Evolutionary conservation across 2,329 filamentous ascomycete species (phyloP), one percentile per base, ranked within the genome.

Genomic region (Dothidotthia symphoricarpi): DNA sequence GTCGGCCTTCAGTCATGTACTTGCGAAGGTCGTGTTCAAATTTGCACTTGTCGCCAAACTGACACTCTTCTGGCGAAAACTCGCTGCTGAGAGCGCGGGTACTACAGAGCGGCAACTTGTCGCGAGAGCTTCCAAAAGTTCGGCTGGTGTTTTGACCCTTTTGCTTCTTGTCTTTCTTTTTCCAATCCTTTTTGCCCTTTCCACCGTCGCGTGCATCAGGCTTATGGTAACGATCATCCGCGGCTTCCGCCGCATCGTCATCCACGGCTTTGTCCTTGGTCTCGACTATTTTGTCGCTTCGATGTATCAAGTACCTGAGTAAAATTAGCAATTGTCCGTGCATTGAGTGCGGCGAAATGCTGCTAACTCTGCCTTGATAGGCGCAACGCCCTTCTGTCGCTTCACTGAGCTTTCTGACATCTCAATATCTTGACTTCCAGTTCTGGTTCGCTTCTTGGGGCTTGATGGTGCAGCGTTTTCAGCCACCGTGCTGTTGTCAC

Each of bases 111-210:
- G 80, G 80, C 38, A 90, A 75, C 19, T 79, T 78, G 61, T 97
- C 91, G 44, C 81, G 78, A 28, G 88, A 93, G 47, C 75, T 81
- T 34, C 89, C 89, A 63, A 93, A 96, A 28, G 78, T 79, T 40
- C 91, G 85, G 51, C 81, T 81, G 49, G 83, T 89, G 67, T 97
- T 96, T 68, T 95, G 89, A 24, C 87, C 86, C 29, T 75, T 75
- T 49, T 80, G 69, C 60, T 83, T 83, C 63, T 83, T 84, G 59
- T 77, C 80, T 51, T 70, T 69, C 36, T 67, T 68, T 51, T 74
- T 75, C 55, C 69, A 70, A 33, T 66, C 67, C 46, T 71, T 71
- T 37, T 63, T 63, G 51, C 69, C 70, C 55, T 64, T 53, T 61
- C 54, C 51, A 64, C 46, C 48, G 63, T 66, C 60, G 27, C 58